Percentiles rank a stretch among this genome's conserved stretches.
These are phyloP conservation scores for Blastobotrys parvus DNA, from an alignment of 805 yeast genomes.

Conservation along the genomic window DNA sequence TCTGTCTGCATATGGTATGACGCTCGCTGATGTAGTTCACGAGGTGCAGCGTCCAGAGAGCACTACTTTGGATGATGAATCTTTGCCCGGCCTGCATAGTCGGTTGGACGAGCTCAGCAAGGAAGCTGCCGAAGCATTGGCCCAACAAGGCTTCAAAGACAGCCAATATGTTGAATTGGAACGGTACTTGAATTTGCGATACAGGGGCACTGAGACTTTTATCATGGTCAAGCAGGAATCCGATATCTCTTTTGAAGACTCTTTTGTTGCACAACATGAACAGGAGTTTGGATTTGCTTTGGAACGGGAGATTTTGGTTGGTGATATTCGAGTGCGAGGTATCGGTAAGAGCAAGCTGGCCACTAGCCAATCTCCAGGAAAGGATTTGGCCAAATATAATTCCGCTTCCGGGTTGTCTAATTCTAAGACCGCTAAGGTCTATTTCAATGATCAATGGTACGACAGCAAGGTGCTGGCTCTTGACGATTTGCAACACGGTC, in stretches of 20 bases:
- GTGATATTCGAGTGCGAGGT: conserved; percentile 67
- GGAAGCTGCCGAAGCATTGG: conserved; percentile 36
- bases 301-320: conserved; percentile 52
- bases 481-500: conserved; percentile 47
- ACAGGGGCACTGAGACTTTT: conserved; percentile 84
- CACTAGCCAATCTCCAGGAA: conserved; percentile 38
- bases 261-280: conserved; percentile 48
- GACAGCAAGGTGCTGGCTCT: conserved; percentile 50
- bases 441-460: conserved; percentile 44
- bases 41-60: conserved; percentile 73
- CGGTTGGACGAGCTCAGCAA: conserved; percentile 39
- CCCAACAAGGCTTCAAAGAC: conserved; percentile 44
- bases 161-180: conserved; percentile 44
- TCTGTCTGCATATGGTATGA: conserved; percentile 81
- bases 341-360: conserved; percentile 50
- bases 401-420: conserved; percentile 8
- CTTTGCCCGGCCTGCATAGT: conserved; percentile 30
- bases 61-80: conserved; percentile 29
- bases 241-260: conserved; percentile 22
- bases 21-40: conserved; percentile 75
- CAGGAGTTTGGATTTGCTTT: conserved; percentile 69
- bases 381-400: conserved; percentile 36
- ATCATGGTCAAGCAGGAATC: conserved; percentile 46
- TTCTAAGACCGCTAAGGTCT: conserved; percentile 36
- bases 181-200: conserved; percentile 66